Evolutionary conservation across 2,329 filamentous ascomycete genomes (phyloP), one percentile per base, ranked within the genome.

Genomic region (Aspergillus bombycis): DNA sequence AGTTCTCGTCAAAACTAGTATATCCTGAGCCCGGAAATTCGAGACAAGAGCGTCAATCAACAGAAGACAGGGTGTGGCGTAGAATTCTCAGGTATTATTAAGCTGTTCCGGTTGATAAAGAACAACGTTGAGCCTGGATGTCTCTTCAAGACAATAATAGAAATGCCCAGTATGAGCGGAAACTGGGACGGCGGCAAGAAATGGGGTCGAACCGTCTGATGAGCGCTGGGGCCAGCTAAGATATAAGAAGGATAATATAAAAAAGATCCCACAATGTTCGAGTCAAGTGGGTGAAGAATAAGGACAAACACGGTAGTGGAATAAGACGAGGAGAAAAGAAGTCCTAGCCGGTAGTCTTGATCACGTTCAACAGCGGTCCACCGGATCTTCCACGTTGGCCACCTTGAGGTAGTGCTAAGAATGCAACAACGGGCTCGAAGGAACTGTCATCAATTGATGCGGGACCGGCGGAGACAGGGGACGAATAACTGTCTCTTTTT

Each of bases 241-340:
- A 55, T 46, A 60, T 70, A 65, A 65, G 62, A 63, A 63, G 59
- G 61, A 66, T 63, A 62, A 55, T 63, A 67, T 64, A 68, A 68
- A 64, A 63, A 63, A 69, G 62, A 68, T 67, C 68, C 69, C 69
- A 65, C 64, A 57, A 66, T 63, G 63, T 61, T 65, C 65, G 67
- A 28, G 63, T 65, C 68, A 71, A 72, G 68, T 67, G 67, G 66
- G 65, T 65, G 65, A 65, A 62, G 61, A 60, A 61, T 60, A 65
- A 62, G 60, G 63, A 65, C 53, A 53, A 65, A 62, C 60, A 65
- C 56, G 67, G 68, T 55, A 68, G 71, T 75, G 73, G 71, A 70
- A 75, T 73, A 74, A 67, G 41, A 58, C 54, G 41, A 59, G 63
- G 46, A 61, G 59, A 55, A 59, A 62, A 58, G 59, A 61, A 65